A percentile compares a stretch with the other conserved stretches of the same genome.
Evolutionary conservation across 2,329 filamentous ascomycete species (phyloP).

Genomic region (Pseudohalonectria lignicola): DNA sequence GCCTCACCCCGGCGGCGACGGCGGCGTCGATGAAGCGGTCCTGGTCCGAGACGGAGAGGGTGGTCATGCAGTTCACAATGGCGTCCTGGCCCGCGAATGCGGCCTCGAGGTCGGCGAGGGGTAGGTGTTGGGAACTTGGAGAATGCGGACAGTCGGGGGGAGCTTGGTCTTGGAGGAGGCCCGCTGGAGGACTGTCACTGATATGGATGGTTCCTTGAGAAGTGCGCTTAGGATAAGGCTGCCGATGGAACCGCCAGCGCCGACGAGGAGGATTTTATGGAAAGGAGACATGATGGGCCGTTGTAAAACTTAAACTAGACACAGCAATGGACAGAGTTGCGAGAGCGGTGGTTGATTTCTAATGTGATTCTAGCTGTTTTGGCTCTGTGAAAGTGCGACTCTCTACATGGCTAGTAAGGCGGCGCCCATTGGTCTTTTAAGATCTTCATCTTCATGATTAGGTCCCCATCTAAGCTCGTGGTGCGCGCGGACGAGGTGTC

Average conservation of each 20-base stretch:
- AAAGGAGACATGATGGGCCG: slow-evolving; percentile 9
- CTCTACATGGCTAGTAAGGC: no score
- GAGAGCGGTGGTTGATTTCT: no score
- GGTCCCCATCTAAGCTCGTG: no score
- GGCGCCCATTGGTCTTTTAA: no score
- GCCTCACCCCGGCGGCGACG: slow-evolving; percentile 40
- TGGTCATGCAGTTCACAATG: slow-evolving; percentile 30
- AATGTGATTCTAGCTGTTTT: no score
- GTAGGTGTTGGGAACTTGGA: slow-evolving; percentile 17
- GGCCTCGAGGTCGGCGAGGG: slow-evolving; percentile 11
- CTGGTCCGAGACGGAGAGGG: slow-evolving; percentile 24
- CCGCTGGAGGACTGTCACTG: slow-evolving; percentile 16
- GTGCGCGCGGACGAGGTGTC: no score
- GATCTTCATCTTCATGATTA: no score
- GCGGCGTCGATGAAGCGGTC: slow-evolving; percentile 41
- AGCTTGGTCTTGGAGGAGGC: slow-evolving; percentile 12
- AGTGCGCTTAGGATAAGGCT: slow-evolving; percentile 15
- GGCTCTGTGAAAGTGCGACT: no score
- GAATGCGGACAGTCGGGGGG: slow-evolving; percentile 8
- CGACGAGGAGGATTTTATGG: slow-evolving; percentile 17
- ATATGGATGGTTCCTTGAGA: slow-evolving; percentile 14
- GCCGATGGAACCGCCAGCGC: slow-evolving; percentile 18
- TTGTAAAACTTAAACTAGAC: no score
- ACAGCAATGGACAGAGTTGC: no score
- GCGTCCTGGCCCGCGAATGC: slow-evolving; percentile 16